Base-by-base conservation (phyloP, 192 early-diverging fungal genomes). In the Borealophlyctis nickersoniae region DNA sequence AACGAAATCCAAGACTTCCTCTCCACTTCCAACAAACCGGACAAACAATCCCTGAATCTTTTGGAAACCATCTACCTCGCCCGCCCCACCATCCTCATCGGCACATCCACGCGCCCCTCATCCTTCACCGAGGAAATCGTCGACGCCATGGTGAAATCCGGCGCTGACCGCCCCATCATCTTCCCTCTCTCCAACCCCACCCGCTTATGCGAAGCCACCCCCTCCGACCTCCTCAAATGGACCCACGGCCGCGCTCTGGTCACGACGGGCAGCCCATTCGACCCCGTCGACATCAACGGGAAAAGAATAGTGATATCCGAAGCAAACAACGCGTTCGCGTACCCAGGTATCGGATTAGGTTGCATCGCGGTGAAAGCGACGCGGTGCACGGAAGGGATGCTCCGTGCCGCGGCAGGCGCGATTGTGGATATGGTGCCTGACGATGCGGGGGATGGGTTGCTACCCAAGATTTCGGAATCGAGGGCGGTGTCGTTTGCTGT, bases 311-410 rank as follows among this genome's bases (percentile, higher is more conserved):
- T 86, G 48, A 89, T 90, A 4, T 89, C 88, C 26, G 90, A 94
- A 77, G 92, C 90, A 66, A 94, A 94, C 81, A 94, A 94, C 79
- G 90, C 90, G 87, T 95, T 92, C 70, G 90, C 92, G 56, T 95
- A 93, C 81, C 93, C 93, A 49, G 91, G 92, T 57, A 82, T 95
- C 29, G 93, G 93, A 35, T 76, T 94, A 32, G 93, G 93, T 39
- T 81, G 88, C 52, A 83, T 86, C 60, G 70, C 93, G 30, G 79
- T 87, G 45, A 79, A 82, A 63, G 77, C 91, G 26, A 71, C 53
- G 22, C 57, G 54, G 29, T 87, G 94, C 63, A 89, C 90, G 36
- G 87, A 92, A 63, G 69, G 73, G 56, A 81, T 95, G 84, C 87
- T 96, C 56, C 88, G 84, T 60, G 78, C 83, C 34, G 84, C 92